A percentile compares a stretch with the other conserved stretches of the same genome.
Evolutionary conservation across 176 grass and related monocot species (phyloP).

Genomic region (Cocos nucifera): DNA sequence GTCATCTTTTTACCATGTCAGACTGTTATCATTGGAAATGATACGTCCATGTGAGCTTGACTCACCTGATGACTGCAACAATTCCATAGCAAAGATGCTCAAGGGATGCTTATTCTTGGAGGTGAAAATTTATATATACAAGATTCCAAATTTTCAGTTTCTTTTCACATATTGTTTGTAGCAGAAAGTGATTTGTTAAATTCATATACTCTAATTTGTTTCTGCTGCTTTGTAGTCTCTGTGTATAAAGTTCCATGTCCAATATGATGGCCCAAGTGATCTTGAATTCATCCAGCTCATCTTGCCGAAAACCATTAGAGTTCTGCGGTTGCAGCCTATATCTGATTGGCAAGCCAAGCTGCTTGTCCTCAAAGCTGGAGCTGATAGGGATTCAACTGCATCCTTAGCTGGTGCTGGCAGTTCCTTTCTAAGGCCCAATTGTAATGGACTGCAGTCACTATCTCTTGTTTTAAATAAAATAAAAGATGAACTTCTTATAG

Average conservation of each 20-base stretch:
- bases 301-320: constrained; percentile 56
- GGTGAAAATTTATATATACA: constrained; percentile 30
- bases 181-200: too few species aligned
- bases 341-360: constrained; percentile 40
- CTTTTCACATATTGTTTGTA: too few species aligned
- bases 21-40: constrained; percentile 32
- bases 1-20: constrained; percentile 12
- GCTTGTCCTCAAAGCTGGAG: constrained; percentile 25
- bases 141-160: too few species aligned
- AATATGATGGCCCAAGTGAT: constrained; percentile 26
- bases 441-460: constrained; percentile 47
- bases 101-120: constrained; percentile 49
- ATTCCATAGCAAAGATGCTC: constrained; percentile 43
- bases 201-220: neutral
- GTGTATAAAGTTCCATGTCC: constrained; percentile 56
- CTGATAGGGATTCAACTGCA: constrained; percentile 1
- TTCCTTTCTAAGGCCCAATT: constrained; percentile 11
- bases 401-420: neutral
- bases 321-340: constrained; percentile 61
- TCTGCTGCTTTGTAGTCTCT: constrained; percentile 50
- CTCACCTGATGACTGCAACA: constrained; percentile 27
- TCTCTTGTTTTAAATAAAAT: constrained; percentile 75
- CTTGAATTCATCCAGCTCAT: constrained; percentile 20
- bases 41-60: constrained; percentile 11
- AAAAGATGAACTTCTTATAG: constrained; percentile 55